Percentiles rank a stretch among this genome's conserved stretches.
These are phyloP conservation scores for Cutaneotrichosporon daszewskae DNA, from an alignment of 1,284 basidiomycete genomes.

Conservation along the genomic window DNA sequence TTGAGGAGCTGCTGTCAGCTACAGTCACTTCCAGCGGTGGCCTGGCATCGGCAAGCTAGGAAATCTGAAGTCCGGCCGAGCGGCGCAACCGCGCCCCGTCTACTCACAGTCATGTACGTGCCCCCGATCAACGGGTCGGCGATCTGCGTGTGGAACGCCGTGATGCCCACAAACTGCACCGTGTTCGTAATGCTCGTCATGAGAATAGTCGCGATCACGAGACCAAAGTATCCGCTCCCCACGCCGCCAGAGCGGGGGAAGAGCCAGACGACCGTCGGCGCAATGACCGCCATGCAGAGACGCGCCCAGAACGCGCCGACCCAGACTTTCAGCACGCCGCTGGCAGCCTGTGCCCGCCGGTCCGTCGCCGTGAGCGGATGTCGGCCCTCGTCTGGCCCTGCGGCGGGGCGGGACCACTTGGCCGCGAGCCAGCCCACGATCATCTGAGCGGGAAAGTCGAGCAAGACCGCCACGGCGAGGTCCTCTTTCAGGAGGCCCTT, in stretches of 20 bases:
- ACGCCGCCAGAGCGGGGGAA: slow-evolving; percentile 58
- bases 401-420: slow-evolving; percentile 64
- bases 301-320: slow-evolving; percentile 86
- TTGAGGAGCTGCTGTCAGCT: slow-evolving; percentile 65
- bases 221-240: slow-evolving; percentile 64
- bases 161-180: slow-evolving; percentile 96
- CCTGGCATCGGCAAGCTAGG: no score
- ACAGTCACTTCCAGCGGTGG: no score
- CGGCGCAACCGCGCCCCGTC: neutral
- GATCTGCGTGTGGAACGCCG: slow-evolving; percentile 94
- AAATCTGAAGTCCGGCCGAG: neutral
- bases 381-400: slow-evolving; percentile 8
- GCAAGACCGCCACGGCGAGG: slow-evolving; percentile 84
- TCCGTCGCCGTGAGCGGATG: slow-evolving; percentile 26
- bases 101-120: slow-evolving; percentile 89
- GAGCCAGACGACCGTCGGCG: slow-evolving; percentile 72
- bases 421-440: slow-evolving; percentile 94
- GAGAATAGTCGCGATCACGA: slow-evolving; percentile 74
- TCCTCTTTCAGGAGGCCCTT: slow-evolving; percentile 95
- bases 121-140: slow-evolving; percentile 96
- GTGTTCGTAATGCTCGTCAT: slow-evolving; percentile 81
- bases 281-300: slow-evolving; percentile 62
- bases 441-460: slow-evolving; percentile 98
- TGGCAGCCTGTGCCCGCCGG: slow-evolving; percentile 47
- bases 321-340: slow-evolving; percentile 76